Conservation (phyloP, 139 green algal species). For the Volvox reticuliferus region DNA sequence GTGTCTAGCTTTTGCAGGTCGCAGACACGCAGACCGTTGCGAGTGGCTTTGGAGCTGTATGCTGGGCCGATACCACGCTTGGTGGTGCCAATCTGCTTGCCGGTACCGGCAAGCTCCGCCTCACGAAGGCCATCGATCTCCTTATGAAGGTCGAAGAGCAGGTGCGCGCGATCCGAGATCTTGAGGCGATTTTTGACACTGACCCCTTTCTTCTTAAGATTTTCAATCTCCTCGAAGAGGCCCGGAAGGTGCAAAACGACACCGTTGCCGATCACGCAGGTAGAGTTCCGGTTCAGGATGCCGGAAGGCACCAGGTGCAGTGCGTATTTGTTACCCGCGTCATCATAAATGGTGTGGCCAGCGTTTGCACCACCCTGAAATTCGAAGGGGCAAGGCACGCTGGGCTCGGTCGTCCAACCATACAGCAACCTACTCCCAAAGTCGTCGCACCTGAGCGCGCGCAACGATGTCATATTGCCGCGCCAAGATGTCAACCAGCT, state of each 20-base stretch:
- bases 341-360: slow-evolving; percentile 99
- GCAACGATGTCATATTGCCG: slow-evolving; percentile 97
- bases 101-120: slow-evolving; percentile 84
- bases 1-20: slow-evolving; percentile 82
- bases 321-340: slow-evolving; percentile 95
- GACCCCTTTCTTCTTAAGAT: slow-evolving; percentile 70
- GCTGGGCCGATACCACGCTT: slow-evolving; percentile 98
- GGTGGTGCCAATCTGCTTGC: slow-evolving; percentile 96
- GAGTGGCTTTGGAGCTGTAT: slow-evolving; percentile 95
- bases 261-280: slow-evolving; percentile 97
- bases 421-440: not conserved
- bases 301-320: slow-evolving; percentile 98
- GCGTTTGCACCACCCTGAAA: slow-evolving; percentile 97
- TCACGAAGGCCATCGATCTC: slow-evolving; percentile 96
- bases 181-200: slow-evolving; percentile 77
- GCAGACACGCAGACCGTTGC: slow-evolving; percentile 94
- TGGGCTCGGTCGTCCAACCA: not conserved
- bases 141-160: slow-evolving; percentile 99
- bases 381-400: not conserved
- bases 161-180: slow-evolving; percentile 92
- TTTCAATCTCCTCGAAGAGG: slow-evolving; percentile 95
- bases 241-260: slow-evolving; percentile 96
- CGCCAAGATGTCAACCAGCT: slow-evolving; percentile 99
- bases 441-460: slow-evolving; percentile 86
- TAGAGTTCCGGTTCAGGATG: slow-evolving; percentile 94